Conservation (phyloP, 2,329 filamentous ascomycete genomes). For the Intubia oerlemansii region DNA sequence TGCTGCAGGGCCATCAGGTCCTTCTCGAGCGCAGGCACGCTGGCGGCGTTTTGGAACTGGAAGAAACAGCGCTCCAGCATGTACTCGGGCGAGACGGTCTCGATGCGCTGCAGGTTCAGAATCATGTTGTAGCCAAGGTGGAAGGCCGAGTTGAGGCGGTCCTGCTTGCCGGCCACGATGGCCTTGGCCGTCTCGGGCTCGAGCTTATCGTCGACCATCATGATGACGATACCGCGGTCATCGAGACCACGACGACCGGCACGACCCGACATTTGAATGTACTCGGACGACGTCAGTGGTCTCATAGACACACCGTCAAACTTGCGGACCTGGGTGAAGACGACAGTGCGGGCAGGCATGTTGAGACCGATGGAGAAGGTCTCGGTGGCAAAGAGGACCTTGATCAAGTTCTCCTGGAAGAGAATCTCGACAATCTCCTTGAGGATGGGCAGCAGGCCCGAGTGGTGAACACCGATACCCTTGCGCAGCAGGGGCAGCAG, state of each 20-base stretch:
- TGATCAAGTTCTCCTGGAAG: conserved; percentile 95
- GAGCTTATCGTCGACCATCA: conserved; percentile 97
- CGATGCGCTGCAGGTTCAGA: conserved; percentile 86
- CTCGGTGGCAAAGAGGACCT: conserved; percentile 92
- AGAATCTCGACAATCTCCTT: conserved; percentile 98
- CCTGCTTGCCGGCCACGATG: conserved; percentile 90
- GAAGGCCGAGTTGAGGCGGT: conserved; percentile 93
- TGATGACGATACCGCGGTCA: conserved; percentile 94
- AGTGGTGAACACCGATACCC: conserved; percentile 95
- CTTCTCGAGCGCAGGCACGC: conserved; percentile 65
- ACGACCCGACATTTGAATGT: conserved; percentile 96
- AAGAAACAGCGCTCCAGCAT: conserved; percentile 98
- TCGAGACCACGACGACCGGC: conserved; percentile 93
- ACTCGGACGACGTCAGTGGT: conserved; percentile 84
- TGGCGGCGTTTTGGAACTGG: conserved; percentile 91
- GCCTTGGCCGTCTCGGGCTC: conserved; percentile 85
- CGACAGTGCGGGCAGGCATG: conserved; percentile 97
- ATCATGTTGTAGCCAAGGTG: conserved; percentile 99
- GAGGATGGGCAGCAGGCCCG: conserved; percentile 78
- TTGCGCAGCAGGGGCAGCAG: conserved; percentile 73
- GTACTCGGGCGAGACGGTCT: conserved; percentile 94
- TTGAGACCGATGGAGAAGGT: conserved; percentile 97
- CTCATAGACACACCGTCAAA: conserved; percentile 68
- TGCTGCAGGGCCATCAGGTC: conserved; percentile 61
- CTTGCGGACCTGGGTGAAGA: conserved; percentile 94